These are phyloP conservation scores for Pyrenophora teres DNA, from an alignment of 2,329 filamentous ascomycete genomes.

Conservation along the genomic window DNA sequence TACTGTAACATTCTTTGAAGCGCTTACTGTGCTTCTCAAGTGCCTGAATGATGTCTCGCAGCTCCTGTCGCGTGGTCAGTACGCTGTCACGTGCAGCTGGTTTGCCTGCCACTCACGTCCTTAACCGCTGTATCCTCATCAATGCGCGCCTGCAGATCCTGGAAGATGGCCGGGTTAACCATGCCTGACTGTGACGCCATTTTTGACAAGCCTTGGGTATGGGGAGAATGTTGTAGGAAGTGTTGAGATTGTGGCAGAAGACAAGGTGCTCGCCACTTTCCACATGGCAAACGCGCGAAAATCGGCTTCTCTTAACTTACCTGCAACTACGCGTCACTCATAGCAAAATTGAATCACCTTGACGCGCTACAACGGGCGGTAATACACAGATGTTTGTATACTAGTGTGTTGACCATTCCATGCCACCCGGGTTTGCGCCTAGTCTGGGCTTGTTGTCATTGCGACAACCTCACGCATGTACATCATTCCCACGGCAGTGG, in stretches of 20 bases:
- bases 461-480: too few relatives aligned
- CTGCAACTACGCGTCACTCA: constrained; percentile 1
- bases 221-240: not conserved
- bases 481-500: too few relatives aligned
- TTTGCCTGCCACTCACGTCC: constrained; percentile 59
- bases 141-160: constrained; percentile 83
- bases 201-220: constrained; percentile 7
- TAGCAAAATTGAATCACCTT: too few relatives aligned
- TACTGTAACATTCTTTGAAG: not conserved
- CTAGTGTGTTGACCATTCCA: too few relatives aligned
- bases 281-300: constrained; percentile 13
- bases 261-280: constrained; percentile 14
- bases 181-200: constrained; percentile 53
- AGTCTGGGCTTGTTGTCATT: too few relatives aligned
- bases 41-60: constrained; percentile 78
- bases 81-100: constrained; percentile 32
- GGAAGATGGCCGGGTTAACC: constrained; percentile 84
- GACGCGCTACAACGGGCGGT: too few relatives aligned
- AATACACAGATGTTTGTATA: too few relatives aligned
- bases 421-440: too few relatives aligned
- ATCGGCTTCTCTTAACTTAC: constrained; percentile 4
- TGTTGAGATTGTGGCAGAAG: not conserved
- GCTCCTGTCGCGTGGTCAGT: constrained; percentile 57
- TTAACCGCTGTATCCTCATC: constrained; percentile 83
- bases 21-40: constrained; percentile 74